Evolutionary conservation across 768 basidiomycete genomes (phyloP).

Genomic region (Leucosporidium scottii): DNA sequence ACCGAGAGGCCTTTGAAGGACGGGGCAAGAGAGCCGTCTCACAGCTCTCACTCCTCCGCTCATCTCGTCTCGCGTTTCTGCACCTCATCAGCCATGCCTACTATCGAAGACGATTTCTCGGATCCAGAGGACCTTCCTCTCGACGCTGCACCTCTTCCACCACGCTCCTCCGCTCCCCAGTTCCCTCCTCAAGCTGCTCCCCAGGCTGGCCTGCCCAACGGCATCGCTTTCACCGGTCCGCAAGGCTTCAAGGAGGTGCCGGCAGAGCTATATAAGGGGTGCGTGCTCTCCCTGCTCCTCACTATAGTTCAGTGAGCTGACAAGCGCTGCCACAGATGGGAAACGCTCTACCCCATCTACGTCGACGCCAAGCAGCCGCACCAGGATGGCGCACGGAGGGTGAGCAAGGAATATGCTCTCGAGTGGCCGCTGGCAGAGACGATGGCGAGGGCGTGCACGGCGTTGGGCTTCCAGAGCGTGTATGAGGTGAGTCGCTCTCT

Average conservation of each 20-base stretch:
- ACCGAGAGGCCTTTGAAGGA: no score
- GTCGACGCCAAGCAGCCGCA: conserved; percentile 90
- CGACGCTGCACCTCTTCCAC: background rate
- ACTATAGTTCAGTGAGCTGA: no score
- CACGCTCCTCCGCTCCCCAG: background rate
- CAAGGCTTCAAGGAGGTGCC: background rate
- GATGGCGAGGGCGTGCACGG: conserved; percentile 73
- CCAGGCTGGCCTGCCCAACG: background rate
- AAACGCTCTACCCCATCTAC: conserved; percentile 78
- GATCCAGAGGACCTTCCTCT: conserved; percentile 26
- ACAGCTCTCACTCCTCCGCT: no score
- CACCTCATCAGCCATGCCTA: conserved; percentile 13
- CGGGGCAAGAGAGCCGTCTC: no score
- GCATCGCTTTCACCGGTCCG: background rate
- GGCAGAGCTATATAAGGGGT: conserved; percentile 7
- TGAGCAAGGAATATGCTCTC: conserved; percentile 66
- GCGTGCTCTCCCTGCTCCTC: background rate
- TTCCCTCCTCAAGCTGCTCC: background rate
- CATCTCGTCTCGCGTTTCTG: no score
- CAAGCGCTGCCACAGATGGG: conserved; percentile 10
- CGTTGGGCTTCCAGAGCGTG: conserved; percentile 68
- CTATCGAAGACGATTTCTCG: conserved; percentile 22
- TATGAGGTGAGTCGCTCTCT: conserved; percentile 59
- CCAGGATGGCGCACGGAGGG: conserved; percentile 70
- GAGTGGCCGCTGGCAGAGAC: conserved; percentile 96